A percentile compares a stretch with the other conserved stretches of the same genome.
Conservation (phyloP, 768 basidiomycete species). For the Leccinum ochraceum region DNA sequence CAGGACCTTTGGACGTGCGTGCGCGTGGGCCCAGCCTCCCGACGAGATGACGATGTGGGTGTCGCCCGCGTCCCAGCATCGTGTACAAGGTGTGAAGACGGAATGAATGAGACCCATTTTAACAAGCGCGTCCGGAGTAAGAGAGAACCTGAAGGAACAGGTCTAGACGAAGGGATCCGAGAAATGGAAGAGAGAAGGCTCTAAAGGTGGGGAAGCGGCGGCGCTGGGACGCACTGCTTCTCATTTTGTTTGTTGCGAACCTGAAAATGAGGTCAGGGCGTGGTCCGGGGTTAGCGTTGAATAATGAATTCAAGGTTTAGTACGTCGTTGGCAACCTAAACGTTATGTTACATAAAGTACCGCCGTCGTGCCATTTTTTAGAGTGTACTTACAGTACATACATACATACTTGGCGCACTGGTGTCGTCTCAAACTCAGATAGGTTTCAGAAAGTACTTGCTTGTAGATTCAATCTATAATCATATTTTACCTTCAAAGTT, state of each 20-base stretch:
- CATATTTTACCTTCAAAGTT: no score
- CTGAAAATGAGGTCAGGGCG: conserved; percentile 18
- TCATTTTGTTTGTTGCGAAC: not conserved
- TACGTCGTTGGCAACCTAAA: not conserved
- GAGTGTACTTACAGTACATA: no score
- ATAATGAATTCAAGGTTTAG: not conserved
- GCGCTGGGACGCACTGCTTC: conserved; percentile 8
- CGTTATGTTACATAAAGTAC: not conserved
- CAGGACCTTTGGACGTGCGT: conserved; percentile 39
- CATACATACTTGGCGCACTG: no score
- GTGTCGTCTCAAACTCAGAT: no score
- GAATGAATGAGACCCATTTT: conserved; percentile 24
- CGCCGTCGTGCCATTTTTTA: not conserved
- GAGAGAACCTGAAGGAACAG: not conserved
- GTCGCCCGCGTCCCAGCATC: conserved; percentile 30
- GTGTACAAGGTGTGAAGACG: conserved; percentile 17
- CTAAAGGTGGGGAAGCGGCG: conserved; percentile 3
- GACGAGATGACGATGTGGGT: conserved; percentile 30
- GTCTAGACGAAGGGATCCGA: not conserved
- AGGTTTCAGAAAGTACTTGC: no score
- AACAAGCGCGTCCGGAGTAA: not conserved
- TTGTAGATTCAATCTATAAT: no score
- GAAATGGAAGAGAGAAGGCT: not conserved
- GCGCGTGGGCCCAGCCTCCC: conserved; percentile 26
- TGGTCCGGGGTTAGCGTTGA: conserved; percentile 1